Evolutionary conservation across 129 eudicot genomes (phyloP).

Genomic region (Kitagawia praeruptora): DNA sequence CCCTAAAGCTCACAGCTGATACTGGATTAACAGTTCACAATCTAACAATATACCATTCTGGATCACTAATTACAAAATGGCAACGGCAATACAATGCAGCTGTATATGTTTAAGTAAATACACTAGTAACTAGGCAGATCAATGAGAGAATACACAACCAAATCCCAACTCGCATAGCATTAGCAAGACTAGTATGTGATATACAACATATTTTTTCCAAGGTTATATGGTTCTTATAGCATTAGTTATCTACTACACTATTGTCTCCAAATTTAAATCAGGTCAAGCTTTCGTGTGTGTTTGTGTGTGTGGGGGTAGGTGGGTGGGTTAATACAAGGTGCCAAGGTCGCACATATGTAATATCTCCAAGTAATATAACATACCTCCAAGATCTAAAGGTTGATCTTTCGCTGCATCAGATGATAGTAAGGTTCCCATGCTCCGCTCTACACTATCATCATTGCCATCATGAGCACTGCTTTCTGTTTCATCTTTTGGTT

Average conservation of each 20-base stretch:
- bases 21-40: neutral
- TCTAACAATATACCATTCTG: neutral
- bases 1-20: neutral
- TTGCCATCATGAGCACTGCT: slow-evolving; percentile 20
- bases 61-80: neutral
- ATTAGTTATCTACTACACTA: neutral
- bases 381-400: slow-evolving; percentile 34
- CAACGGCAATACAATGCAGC: neutral
- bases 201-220: neutral
- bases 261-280: neutral
- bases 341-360: neutral
- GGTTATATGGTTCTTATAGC: neutral
- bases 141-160: neutral
- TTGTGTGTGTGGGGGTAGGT: neutral
- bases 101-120: neutral
- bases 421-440: slow-evolving; percentile 12
- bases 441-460: slow-evolving; percentile 25
- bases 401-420: slow-evolving; percentile 22
- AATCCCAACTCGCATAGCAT: neutral
- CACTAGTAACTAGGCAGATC: neutral
- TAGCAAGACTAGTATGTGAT: neutral
- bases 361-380: slow-evolving; percentile 1
- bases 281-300: neutral
- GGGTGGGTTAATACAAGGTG: neutral
- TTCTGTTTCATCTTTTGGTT: slow-evolving; percentile 22